Percentiles rank a stretch among this genome's conserved stretches.
Evolutionary conservation across 225 moss, liverwort and hornwort species (phyloP).

Genomic region (Physcomitrellopsis africana): DNA sequence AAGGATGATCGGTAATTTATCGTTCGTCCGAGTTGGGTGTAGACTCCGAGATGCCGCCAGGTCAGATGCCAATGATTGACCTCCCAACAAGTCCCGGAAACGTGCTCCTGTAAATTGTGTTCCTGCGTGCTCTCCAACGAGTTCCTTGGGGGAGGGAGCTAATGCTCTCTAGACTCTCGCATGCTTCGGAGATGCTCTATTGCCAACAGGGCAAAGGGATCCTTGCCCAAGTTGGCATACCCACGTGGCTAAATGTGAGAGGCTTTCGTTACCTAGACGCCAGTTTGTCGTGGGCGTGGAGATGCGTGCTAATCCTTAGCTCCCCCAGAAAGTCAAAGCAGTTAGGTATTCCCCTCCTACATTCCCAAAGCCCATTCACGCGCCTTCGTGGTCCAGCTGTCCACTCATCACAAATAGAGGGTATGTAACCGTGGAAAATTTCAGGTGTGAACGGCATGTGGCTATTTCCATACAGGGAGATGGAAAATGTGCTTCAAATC

Average conservation of each 20-base stretch:
- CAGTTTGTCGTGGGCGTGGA: neutral
- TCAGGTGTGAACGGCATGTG: too few relatives aligned
- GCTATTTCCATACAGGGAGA: too few relatives aligned
- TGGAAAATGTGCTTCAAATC: too few relatives aligned
- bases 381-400: too few relatives aligned
- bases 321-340: too few relatives aligned
- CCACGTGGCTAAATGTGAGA: neutral
- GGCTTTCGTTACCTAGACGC: neutral
- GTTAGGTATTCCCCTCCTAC: too few relatives aligned
- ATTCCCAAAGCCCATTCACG: too few relatives aligned
- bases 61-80: conserved; percentile 15
- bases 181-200: neutral
- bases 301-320: too few relatives aligned
- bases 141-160: too few relatives aligned
- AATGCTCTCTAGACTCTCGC: neutral
- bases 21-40: neutral
- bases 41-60: neutral
- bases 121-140: neutral
- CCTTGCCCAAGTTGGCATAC: neutral
- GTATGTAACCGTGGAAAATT: too few relatives aligned
- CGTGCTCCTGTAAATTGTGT: neutral
- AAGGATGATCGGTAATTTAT: neutral
- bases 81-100: conserved; percentile 26
- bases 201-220: neutral
- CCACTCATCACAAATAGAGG: too few relatives aligned